A percentile compares a stretch with the other conserved stretches of the same genome.
Evolutionary conservation across 2,329 filamentous ascomycete species (phyloP).

Genomic region (Botryotinia narcissicola): DNA sequence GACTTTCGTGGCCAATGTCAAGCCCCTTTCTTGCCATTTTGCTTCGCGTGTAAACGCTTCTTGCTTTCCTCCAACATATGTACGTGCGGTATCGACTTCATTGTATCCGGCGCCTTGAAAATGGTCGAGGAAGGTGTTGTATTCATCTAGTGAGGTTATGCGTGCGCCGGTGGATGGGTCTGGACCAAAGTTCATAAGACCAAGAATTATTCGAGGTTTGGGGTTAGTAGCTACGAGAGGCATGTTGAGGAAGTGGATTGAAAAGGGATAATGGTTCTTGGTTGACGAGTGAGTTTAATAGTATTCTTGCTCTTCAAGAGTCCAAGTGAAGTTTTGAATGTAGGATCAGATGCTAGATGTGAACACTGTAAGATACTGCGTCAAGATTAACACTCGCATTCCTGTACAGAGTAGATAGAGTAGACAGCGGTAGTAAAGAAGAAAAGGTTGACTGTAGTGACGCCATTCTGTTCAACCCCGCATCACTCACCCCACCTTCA

Average conservation of each 20-base stretch:
- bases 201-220: conserved; percentile 69
- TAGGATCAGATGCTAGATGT: not conserved
- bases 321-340: not conserved
- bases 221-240: conserved; percentile 34
- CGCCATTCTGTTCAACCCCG: conserved; percentile 1
- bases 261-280: not conserved
- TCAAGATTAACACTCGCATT: not conserved
- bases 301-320: not conserved
- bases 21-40: conserved; percentile 73
- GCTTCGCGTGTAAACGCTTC: conserved; percentile 76
- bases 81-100: conserved; percentile 79
- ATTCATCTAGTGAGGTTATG: conserved; percentile 65
- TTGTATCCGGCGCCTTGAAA: conserved; percentile 78
- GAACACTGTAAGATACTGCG: not conserved
- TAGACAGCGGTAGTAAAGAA: not conserved
- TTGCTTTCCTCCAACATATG: conserved; percentile 70
- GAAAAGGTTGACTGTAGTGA: not conserved
- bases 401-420: not conserved
- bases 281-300: not conserved
- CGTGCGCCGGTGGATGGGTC: conserved; percentile 62
- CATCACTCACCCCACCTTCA: not conserved
- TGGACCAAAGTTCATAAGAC: conserved; percentile 82
- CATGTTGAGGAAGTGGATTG: conserved; percentile 27
- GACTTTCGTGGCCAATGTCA: conserved; percentile 76
- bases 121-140: conserved; percentile 68